Conservation (phyloP, 495 filamentous ascomycete species). For the Ascodesmis nigricans region DNA sequence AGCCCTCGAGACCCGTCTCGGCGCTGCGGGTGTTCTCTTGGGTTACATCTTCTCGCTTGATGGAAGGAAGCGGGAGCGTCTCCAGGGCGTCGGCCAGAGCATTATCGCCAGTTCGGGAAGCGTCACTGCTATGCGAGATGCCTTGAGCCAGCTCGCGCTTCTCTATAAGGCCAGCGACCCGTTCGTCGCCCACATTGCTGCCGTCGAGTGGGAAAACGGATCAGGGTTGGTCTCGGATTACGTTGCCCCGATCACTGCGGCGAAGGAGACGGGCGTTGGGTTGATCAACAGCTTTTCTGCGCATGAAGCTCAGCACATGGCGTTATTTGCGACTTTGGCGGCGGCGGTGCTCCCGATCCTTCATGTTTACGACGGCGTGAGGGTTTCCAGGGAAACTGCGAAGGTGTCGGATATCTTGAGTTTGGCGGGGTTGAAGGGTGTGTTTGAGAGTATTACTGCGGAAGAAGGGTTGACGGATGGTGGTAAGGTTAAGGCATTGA, state of each 20-base stretch:
- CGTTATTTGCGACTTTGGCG: conserved; percentile 65
- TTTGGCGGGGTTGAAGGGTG: conserved; percentile 41
- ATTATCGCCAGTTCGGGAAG: conserved; percentile 68
- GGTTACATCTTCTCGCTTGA: conserved; percentile 96
- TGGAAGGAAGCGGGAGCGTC: conserved; percentile 53
- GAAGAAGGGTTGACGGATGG: conserved; percentile 41
- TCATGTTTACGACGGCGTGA: conserved; percentile 82
- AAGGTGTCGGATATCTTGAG: conserved; percentile 69
- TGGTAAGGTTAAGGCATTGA: conserved; percentile 50
- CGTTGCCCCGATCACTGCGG: conserved; percentile 49
- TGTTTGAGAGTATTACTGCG: conserved; percentile 42
- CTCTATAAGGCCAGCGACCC: conserved; percentile 79
- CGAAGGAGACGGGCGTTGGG: conserved; percentile 80
- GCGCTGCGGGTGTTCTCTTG: conserved; percentile 76
- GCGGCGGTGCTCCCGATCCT: conserved; percentile 61
- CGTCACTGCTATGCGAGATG: conserved; percentile 54
- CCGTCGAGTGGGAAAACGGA: conserved; percentile 52
- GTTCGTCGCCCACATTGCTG: conserved; percentile 83
- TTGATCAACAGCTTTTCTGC: conserved; percentile 66
- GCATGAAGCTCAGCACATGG: conserved; percentile 89
- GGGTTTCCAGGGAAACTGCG: conserved; percentile 62
- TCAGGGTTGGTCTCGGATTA: conserved; percentile 71
- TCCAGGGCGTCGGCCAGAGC: conserved; percentile 75
- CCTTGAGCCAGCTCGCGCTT: conserved; percentile 70
- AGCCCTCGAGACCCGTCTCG: conserved; percentile 64